Evolutionary conservation across 768 basidiomycete species (phyloP).

Genomic region (Russula griseocarnosa): DNA sequence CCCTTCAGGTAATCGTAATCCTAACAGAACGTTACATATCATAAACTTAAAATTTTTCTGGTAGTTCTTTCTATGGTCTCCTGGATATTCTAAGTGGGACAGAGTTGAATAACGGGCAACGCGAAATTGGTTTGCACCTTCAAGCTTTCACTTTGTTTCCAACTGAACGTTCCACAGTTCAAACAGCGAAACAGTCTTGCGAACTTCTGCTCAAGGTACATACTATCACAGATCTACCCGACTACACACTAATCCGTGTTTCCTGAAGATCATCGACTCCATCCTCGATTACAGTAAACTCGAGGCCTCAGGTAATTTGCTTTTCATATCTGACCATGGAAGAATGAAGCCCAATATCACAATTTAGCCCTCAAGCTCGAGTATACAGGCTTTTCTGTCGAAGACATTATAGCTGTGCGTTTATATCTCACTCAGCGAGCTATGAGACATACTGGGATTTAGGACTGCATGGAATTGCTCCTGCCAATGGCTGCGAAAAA

Average conservation of each 20-base stretch:
- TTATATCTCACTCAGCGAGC: no score
- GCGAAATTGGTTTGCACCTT: conserved; percentile 53
- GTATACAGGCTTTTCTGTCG: conserved; percentile 59
- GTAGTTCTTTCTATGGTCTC: conserved; percentile 67
- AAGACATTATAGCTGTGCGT: conserved; percentile 65
- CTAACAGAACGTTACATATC: background rate
- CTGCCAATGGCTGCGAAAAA: conserved; percentile 73
- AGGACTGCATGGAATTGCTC: conserved; percentile 76
- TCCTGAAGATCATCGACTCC: conserved; percentile 64
- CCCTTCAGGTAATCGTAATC: conserved; percentile 65
- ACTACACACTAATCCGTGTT: background rate
- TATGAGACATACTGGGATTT: background rate
- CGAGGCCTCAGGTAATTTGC: conserved; percentile 58
- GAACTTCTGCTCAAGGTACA: conserved; percentile 64
- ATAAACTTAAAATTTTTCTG: conserved; percentile 6
- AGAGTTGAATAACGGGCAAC: conserved; percentile 62
- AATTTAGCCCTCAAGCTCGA: conserved; percentile 63
- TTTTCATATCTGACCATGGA: background rate
- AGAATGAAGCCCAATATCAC: conserved; percentile 18
- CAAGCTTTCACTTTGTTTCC: background rate
- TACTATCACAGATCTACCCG: background rate
- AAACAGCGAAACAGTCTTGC: conserved; percentile 76
- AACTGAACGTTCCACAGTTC: conserved; percentile 40
- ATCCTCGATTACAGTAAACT: conserved; percentile 78
- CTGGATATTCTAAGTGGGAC: conserved; percentile 71